A percentile compares a stretch with the other conserved stretches of the same genome.
phyloP scores from a whole-genome alignment of 768 basidiomycete species.

The Pisolithus albus region DNA sequence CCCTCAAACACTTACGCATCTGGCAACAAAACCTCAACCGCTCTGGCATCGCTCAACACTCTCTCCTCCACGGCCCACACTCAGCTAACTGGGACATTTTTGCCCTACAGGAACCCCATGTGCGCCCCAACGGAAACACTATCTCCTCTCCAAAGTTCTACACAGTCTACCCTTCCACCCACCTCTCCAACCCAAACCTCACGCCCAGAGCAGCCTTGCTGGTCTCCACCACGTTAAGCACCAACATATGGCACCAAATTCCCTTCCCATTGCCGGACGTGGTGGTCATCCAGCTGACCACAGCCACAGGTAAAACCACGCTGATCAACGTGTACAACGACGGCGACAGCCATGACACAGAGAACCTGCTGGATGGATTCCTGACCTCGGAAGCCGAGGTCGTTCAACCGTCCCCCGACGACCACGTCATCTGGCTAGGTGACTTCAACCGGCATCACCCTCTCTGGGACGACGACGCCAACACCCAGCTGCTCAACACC shows the following conservation, averaged over 20 bases:
- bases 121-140: neutral
- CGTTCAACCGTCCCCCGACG: no score
- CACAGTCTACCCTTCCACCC: neutral
- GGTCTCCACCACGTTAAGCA: constrained; percentile 11
- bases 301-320: neutral
- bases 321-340: constrained; percentile 13
- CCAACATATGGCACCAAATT: constrained; percentile 19
- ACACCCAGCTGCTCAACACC: no score
- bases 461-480: no score
- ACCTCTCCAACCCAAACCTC: no score
- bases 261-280: constrained; percentile 15
- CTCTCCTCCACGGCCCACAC: constrained; percentile 8
- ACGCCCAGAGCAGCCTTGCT: constrained; percentile 11
- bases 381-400: neutral
- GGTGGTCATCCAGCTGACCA: constrained; percentile 12
- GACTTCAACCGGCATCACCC: no score
- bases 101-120: constrained; percentile 1
- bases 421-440: no score
- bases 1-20: constrained; percentile 9
- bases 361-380: neutral
- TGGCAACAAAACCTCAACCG: constrained; percentile 27
- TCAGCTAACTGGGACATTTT: no score
- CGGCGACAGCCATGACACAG: neutral
- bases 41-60: constrained; percentile 8
- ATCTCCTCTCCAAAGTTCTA: neutral